Base-by-base conservation (phyloP, 768 basidiomycete species). In the Tremella mesenterica region DNA sequence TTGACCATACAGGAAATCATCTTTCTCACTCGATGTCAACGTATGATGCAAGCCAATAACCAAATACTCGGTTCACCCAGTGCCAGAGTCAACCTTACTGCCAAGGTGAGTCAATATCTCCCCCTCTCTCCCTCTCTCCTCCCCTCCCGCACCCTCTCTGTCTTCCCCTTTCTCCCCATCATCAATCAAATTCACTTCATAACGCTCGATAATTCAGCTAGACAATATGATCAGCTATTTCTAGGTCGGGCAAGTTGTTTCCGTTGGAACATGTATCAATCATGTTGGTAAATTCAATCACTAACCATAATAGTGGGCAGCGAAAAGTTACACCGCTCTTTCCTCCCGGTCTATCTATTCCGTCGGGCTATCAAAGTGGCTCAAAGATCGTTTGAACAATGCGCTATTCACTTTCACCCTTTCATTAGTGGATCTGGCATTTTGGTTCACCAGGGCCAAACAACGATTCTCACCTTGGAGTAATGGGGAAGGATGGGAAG, bases 11-110 rank as follows among this genome's bases (percentile, higher is more conserved):
- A 67, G 67, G 67, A 67, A 53, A 51, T 71, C 44, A 70, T 74
- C 57, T 71, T 72, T 47, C 51, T 71, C 29, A 64, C 73, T 0
- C 57, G 76, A 14, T 70, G 72, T 59, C 73, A 76, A 53, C 59
- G 75, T 41, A 76, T 76, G 75, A 69, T 76, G 52, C 72, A 71
- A 44, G 69, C 69, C 18, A 69, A 72, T 44, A 75, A 83, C 79
- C 84, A 90, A 71, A 75, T 79, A 1, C 81, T 92, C 31, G 85
- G 86, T 13, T 86, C 86, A 2, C 89, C 89, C 0, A 85, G 89
- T 0, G 91, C 92, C 66, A 81, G 89, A 18, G 84, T 95, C 74
- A 90, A 88, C 71, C 85, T 92, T 50, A 88, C 85, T 0, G 89
- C 86, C 0, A 81, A 80, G 68, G 70, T 88, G 83, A 81, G 90